Evolutionary conservation across 495 filamentous ascomycete species (phyloP).

Genomic region (Lasiosphaeria hispida): DNA sequence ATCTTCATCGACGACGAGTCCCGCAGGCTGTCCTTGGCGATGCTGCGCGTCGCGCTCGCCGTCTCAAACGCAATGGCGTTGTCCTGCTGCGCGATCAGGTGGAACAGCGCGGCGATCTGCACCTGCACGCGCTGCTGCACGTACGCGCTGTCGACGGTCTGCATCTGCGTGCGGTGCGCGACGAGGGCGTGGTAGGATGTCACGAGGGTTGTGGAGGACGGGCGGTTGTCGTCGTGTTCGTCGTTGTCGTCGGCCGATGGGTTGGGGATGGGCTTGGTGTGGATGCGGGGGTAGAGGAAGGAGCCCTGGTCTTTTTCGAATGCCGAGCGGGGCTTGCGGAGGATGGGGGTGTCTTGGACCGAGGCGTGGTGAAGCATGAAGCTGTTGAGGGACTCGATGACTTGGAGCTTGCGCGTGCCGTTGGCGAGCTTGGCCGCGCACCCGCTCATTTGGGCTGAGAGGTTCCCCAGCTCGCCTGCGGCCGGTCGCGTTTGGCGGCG

Average conservation of each 20-base stretch:
- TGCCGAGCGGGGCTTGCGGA: neutral
- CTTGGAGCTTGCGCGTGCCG: conserved; percentile 27
- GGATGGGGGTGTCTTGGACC: neutral
- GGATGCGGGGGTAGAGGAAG: neutral
- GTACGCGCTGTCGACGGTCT: conserved; percentile 28
- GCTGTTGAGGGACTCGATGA: conserved; percentile 23
- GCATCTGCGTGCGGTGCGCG: conserved; percentile 24
- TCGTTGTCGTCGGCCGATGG: neutral
- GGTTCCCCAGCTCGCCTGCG: conserved; percentile 25
- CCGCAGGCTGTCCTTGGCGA: conserved; percentile 41
- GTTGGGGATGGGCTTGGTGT: neutral
- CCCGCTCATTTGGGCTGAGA: conserved; percentile 30
- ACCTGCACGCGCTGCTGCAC: conserved; percentile 32
- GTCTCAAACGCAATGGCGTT: conserved; percentile 31
- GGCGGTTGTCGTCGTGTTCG: neutral
- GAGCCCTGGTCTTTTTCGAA: neutral
- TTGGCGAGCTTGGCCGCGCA: conserved; percentile 33
- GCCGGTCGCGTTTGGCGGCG: conserved; percentile 26
- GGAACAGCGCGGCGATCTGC: conserved; percentile 30
- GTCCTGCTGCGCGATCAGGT: conserved; percentile 34
- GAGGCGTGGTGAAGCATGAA: conserved; percentile 22
- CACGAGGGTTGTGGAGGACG: neutral
- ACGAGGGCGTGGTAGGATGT: conserved; percentile 8
- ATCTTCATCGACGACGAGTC: conserved; percentile 54
- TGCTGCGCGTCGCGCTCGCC: conserved; percentile 29